phyloP scores from a whole-genome alignment of 768 basidiomycete species.

The Boletus edulis region DNA sequence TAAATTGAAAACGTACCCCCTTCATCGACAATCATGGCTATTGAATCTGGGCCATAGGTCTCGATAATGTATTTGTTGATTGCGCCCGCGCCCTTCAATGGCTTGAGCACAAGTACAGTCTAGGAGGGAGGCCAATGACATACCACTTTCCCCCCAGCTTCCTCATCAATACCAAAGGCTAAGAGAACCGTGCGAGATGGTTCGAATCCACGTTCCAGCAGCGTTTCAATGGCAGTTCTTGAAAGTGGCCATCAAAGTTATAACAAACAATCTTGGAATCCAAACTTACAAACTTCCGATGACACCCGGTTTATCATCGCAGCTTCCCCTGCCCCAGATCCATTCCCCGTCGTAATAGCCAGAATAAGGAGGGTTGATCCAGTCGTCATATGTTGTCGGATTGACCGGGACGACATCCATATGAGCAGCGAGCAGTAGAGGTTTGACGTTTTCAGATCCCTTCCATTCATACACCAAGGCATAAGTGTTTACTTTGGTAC shows the following conservation, averaged over 20 bases:
- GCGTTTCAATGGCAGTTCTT: slow-evolving; percentile 28
- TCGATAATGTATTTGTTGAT: slow-evolving; percentile 41
- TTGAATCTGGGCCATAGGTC: slow-evolving; percentile 46
- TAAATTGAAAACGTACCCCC: slow-evolving; percentile 35
- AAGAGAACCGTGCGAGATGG: slow-evolving; percentile 32
- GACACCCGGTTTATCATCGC: slow-evolving; percentile 42
- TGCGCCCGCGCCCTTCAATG: slow-evolving; percentile 38
- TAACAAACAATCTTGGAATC: background rate
- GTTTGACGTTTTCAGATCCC: slow-evolving; percentile 53
- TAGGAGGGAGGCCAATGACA: background rate
- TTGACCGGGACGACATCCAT: slow-evolving; percentile 52
- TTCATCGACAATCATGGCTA: slow-evolving; percentile 60
- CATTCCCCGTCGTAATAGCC: slow-evolving; percentile 44
- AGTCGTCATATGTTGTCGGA: slow-evolving; percentile 40
- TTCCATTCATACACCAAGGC: slow-evolving; percentile 62
- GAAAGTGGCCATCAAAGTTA: background rate
- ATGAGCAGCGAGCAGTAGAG: slow-evolving; percentile 51
- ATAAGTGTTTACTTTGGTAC: slow-evolving; percentile 59
- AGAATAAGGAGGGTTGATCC: slow-evolving; percentile 50
- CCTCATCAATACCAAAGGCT: slow-evolving; percentile 47
- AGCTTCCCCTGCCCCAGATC: slow-evolving; percentile 48
- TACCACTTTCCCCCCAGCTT: slow-evolving; percentile 40
- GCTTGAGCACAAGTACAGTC: background rate
- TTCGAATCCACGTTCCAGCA: slow-evolving; percentile 28
- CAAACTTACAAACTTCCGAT: slow-evolving; percentile 34